Percentiles rank a stretch among this genome's conserved stretches.
phyloP scores from a whole-genome alignment of 1,284 basidiomycete genomes.

The Ceratobasidium sp. region DNA sequence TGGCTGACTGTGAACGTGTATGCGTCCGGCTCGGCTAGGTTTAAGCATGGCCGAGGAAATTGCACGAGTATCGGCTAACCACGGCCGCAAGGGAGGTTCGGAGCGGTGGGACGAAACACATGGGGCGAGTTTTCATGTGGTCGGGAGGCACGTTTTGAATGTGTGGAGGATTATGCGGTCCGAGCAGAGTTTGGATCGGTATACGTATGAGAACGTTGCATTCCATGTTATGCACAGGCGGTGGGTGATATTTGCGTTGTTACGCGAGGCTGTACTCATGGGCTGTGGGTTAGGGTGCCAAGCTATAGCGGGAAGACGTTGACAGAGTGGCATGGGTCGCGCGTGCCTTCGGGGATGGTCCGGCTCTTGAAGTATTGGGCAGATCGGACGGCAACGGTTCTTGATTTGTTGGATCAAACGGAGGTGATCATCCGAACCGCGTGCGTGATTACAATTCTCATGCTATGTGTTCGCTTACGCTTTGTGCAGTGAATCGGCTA shows the following conservation, averaged over 20 bases:
- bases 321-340: constrained; percentile 76
- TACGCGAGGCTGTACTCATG: constrained; percentile 33
- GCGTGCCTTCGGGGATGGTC: constrained; percentile 64
- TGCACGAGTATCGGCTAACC: constrained; percentile 67
- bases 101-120: constrained; percentile 82
- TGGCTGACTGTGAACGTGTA: background rate
- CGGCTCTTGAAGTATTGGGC: constrained; percentile 72
- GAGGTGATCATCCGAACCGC: constrained; percentile 90
- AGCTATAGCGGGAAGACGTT: constrained; percentile 76
- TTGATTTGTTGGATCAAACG: constrained; percentile 81
- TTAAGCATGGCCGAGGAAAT: constrained; percentile 60
- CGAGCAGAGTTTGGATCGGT: constrained; percentile 81
- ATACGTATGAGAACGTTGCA: constrained; percentile 91
- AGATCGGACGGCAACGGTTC: constrained; percentile 69
- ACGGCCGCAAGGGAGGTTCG: constrained; percentile 56
- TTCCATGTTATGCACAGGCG: constrained; percentile 81
- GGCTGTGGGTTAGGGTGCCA: constrained; percentile 68
- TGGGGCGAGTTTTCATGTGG: constrained; percentile 84
- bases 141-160: constrained; percentile 91
- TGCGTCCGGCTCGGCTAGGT: too few relatives aligned
- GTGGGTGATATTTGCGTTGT: constrained; percentile 56
- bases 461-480: constrained; percentile 2
- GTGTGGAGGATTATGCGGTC: constrained; percentile 92
- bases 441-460: constrained; percentile 59
- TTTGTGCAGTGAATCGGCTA: constrained; percentile 84